These are phyloP conservation scores for Lentinula novae-zelandiae DNA, from an alignment of 1,284 basidiomycete species.

Conservation along the genomic window DNA sequence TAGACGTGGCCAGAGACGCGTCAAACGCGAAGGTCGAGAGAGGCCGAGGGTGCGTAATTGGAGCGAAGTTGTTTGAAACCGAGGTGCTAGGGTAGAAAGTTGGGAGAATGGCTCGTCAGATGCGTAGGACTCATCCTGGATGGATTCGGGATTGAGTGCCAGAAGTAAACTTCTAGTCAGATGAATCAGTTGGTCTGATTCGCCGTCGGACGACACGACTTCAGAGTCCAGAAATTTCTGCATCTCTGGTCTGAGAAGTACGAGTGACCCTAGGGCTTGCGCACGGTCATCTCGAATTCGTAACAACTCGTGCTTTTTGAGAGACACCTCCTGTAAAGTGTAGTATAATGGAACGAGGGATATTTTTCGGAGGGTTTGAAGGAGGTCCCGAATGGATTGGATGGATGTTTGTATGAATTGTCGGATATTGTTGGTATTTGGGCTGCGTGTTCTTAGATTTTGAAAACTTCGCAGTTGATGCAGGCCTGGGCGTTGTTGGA, in stretches of 20 bases:
- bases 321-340: conserved; percentile 58
- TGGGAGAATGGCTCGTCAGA: background rate
- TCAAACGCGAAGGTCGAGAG: conserved; percentile 54
- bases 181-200: background rate
- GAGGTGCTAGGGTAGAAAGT: conserved; percentile 12
- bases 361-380: conserved; percentile 17
- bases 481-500: conserved; percentile 25
- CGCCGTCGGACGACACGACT: background rate
- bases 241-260: conserved; percentile 42
- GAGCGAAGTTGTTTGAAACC: conserved; percentile 17
- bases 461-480: background rate
- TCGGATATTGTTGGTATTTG: background rate
- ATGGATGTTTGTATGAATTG: conserved; percentile 3
- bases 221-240: background rate
- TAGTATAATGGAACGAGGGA: conserved; percentile 48
- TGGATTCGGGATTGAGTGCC: background rate
- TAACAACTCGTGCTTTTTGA: conserved; percentile 55
- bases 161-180: background rate
- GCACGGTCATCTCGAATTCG: conserved; percentile 62
- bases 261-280: conserved; percentile 54
- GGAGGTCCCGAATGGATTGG: background rate
- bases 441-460: background rate
- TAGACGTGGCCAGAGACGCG: conserved; percentile 65
- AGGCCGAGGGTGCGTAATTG: conserved; percentile 33
- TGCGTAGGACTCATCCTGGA: background rate